Evolutionary conservation across 306 rosid species (phyloP).

Genomic region (Oemleria cerasiformis): DNA sequence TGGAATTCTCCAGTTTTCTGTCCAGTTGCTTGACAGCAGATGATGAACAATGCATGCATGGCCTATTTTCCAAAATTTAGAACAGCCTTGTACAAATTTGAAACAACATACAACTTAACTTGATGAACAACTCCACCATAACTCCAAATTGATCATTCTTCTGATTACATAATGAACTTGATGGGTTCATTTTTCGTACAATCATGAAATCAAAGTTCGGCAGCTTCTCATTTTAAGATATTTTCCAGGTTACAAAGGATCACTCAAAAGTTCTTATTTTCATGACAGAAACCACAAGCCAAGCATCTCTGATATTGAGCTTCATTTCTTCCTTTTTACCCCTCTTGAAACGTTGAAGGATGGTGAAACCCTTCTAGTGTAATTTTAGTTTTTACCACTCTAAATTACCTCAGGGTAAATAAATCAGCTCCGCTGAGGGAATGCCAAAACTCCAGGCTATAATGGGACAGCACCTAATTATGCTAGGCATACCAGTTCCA

Average conservation of each 20-base stretch:
- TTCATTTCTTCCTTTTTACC: neutral
- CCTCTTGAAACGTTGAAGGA: neutral
- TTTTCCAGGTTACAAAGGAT: neutral
- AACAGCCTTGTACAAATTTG: neutral
- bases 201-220: neutral
- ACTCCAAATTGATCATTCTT: neutral
- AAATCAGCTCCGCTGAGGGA: neutral
- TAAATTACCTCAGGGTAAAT: neutral
- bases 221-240: too few relatives aligned
- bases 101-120: neutral
- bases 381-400: too few relatives aligned
- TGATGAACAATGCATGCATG: neutral
- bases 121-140: neutral
- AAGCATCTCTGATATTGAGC: too few relatives aligned
- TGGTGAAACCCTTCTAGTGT: neutral
- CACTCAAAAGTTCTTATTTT: neutral
- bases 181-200: neutral
- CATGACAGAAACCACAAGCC: neutral
- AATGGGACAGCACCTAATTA: neutral
- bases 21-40: neutral
- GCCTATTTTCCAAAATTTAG: neutral
- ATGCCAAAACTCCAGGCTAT: conserved; percentile 8
- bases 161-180: neutral
- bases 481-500: neutral
- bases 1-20: neutral